Evolutionary conservation across 345 rosid species (phyloP).

Genomic region (Salix exigua): DNA sequence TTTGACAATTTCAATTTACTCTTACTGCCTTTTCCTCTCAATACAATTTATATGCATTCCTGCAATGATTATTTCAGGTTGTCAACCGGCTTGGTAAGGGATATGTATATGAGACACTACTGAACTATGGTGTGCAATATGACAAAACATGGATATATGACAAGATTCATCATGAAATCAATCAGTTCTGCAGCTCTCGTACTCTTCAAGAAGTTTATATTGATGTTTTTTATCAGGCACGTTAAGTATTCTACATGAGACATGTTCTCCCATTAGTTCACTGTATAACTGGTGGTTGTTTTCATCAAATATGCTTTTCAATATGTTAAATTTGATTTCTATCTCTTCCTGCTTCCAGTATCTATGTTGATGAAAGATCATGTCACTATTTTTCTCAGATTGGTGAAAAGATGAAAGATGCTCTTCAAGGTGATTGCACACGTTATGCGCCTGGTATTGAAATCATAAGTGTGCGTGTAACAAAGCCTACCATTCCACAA

Average conservation of each 20-base stretch:
- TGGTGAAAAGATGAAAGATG: conserved; percentile 93
- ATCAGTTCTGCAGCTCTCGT: conserved; percentile 95
- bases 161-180: conserved; percentile 98
- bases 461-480: conserved; percentile 83
- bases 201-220: conserved; percentile 92
- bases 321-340: not conserved
- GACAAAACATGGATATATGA: conserved; percentile 96
- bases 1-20: conserved; percentile 3
- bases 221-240: conserved; percentile 92
- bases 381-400: conserved; percentile 44
- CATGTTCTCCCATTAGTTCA: not conserved
- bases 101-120: conserved; percentile 71
- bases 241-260: conserved; percentile 6
- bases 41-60: not conserved
- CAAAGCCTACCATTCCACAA: conserved; percentile 79
- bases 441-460: conserved; percentile 91
- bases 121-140: conserved; percentile 77
- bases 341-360: not conserved
- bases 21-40: conserved; percentile 5
- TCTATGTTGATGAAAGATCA: conserved; percentile 4
- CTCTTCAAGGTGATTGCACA: conserved; percentile 89
- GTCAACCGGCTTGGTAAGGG: conserved; percentile 81
- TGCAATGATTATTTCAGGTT: conserved; percentile 41
- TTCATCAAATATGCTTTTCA: not conserved
- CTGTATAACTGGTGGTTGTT: not conserved